Evolutionary conservation across 2,329 filamentous ascomycete species (phyloP), one percentile per base, ranked within the genome.

Genomic region (Sporothrix variecibatus): DNA sequence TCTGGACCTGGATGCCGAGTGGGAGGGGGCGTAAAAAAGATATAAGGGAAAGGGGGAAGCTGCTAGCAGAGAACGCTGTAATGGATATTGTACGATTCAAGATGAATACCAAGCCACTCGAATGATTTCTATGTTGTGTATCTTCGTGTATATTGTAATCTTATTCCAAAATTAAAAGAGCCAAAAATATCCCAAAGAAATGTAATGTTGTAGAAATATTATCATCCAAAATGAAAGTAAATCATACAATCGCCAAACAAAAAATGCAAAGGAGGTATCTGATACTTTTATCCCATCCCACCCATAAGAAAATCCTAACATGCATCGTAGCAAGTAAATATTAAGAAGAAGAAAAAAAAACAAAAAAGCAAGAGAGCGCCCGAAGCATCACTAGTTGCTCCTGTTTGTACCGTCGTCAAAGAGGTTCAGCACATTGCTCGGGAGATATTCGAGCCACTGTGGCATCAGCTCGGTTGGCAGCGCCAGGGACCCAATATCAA

Each of bases 361-460:
- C 12, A n/a, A 40, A 64, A 58, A 72, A 65, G 3, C 7, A 20
- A 38, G 31, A 23, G 17, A 34, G 26, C 12, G 11, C 53, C 11
- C 11, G 12, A 20, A 34, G 43, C 4, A 51, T 70, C 17, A 73
- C 34, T 71, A 40, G n/a, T 60, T 53, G 11, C 9, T 15, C 3
- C 60, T 60, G 43, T 51, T 72, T 9, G 77, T 73, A 15, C 75
- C 77, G 3, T 76, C 76, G 51, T 86, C 86, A 77, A 87, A 90
- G 72, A 89, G 86, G 43, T 85, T 86, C 53, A 92, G 78, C 75
- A 93, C 86, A 78, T 93, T 91, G 31, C 87, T 87, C 0, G 92
- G 91, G 7, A 94, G 83, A 75, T 93, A 93, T 78, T 94, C 92
- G 12, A 94, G 84, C 91, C 92, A 95, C 3, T 82, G 82, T 0